Percentiles rank a stretch among this genome's conserved stretches.
These are phyloP conservation scores for Physocladia obscura DNA, from an alignment of 192 early-diverging fungal genomes.

Conservation along the genomic window DNA sequence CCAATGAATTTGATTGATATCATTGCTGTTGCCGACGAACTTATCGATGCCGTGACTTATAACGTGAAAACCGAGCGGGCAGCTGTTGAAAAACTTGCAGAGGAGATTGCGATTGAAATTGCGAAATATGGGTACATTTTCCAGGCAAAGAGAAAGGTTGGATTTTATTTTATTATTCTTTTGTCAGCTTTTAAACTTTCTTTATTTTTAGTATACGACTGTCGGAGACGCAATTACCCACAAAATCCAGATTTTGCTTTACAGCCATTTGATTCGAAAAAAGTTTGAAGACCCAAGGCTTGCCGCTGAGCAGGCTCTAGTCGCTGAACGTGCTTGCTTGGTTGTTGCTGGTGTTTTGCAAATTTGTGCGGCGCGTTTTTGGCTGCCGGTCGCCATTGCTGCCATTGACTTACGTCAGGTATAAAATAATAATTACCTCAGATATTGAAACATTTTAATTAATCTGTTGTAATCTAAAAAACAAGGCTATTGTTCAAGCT, in stretches of 20 bases:
- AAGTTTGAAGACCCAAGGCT: slow-evolving; percentile 55
- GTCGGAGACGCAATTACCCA: slow-evolving; percentile 49
- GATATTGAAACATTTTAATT: neutral
- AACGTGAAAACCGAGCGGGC: slow-evolving; percentile 2
- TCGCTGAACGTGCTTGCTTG: slow-evolving; percentile 70
- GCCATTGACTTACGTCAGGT: slow-evolving; percentile 84
- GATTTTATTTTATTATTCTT: neutral
- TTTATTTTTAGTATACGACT: slow-evolving; percentile 29
- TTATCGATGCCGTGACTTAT: slow-evolving; percentile 13
- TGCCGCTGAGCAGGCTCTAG: slow-evolving; percentile 52
- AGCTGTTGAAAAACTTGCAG: neutral
- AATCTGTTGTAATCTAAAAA: too few relatives aligned
- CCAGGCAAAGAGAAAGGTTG: slow-evolving; percentile 25
- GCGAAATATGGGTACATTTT: slow-evolving; percentile 17
- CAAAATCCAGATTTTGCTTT: slow-evolving; percentile 65
- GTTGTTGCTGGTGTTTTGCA: slow-evolving; percentile 86
- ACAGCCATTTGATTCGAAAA: slow-evolving; percentile 81
- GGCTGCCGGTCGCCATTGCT: slow-evolving; percentile 68
- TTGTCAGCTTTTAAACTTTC: neutral
- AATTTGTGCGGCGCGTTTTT: slow-evolving; percentile 81
- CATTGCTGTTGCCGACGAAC: slow-evolving; percentile 20
- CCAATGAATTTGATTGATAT: slow-evolving; percentile 29
- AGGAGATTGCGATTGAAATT: slow-evolving; percentile 2
- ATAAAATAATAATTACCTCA: slow-evolving; percentile 7
- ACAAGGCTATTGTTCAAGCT: slow-evolving; percentile 77